phyloP scores from a whole-genome alignment of 768 basidiomycete genomes.

The Tricholoma flavovirens region DNA sequence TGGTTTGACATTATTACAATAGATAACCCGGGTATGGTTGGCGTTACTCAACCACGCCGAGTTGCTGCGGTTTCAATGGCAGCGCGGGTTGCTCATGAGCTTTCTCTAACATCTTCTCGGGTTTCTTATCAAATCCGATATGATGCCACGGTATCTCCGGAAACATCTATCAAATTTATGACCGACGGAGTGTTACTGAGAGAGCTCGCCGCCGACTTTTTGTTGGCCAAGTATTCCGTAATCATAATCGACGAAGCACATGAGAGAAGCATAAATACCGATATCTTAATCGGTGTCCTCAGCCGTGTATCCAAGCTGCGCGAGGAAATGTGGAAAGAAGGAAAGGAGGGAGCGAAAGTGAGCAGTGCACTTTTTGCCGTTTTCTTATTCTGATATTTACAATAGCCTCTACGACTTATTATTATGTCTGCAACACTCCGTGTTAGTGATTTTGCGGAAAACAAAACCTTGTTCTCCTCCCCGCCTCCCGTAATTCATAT shows the following conservation, averaged over 20 bases:
- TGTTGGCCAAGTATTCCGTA: slow-evolving; percentile 91
- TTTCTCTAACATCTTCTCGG: slow-evolving; percentile 73
- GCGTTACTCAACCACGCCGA: slow-evolving; percentile 93
- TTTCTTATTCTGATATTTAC: slow-evolving; percentile 4
- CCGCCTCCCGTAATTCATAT: slow-evolving; percentile 93
- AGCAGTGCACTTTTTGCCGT: slow-evolving; percentile 2
- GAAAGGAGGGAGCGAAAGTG: slow-evolving; percentile 68
- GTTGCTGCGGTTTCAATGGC: slow-evolving; percentile 98
- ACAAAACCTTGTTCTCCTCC: slow-evolving; percentile 69
- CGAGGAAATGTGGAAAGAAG: slow-evolving; percentile 83
- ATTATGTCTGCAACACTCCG: slow-evolving; percentile 99
- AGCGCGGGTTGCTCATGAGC: slow-evolving; percentile 83
- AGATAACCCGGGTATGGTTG: slow-evolving; percentile 99
- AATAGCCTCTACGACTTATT: slow-evolving; percentile 79
- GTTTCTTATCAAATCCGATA: slow-evolving; percentile 98
- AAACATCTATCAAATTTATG: slow-evolving; percentile 98
- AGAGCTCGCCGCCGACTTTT: slow-evolving; percentile 87
- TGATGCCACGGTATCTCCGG: slow-evolving; percentile 85
- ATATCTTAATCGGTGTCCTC: slow-evolving; percentile 94
- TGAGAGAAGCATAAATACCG: slow-evolving; percentile 96
- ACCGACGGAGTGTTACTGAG: slow-evolving; percentile 96
- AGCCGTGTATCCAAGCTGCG: slow-evolving; percentile 87
- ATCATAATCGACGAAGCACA: slow-evolving; percentile 98
- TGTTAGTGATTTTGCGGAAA: slow-evolving; percentile 87
- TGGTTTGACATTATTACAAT: slow-evolving; percentile 4